Evolutionary conservation across 2,329 filamentous ascomycete species (phyloP).

Genomic region (Teratosphaeria destructans): DNA sequence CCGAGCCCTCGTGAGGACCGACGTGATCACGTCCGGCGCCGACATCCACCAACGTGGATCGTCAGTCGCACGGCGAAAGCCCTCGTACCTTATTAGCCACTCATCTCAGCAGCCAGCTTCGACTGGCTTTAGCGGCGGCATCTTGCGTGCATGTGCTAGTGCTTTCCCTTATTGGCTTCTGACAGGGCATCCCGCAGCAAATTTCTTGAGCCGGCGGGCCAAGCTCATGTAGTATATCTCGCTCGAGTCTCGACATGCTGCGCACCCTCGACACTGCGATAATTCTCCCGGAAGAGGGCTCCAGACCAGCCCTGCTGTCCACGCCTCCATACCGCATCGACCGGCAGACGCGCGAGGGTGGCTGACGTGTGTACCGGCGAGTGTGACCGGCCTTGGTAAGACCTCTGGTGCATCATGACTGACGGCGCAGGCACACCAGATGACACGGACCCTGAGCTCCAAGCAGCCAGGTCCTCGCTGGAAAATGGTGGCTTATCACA

Average conservation of each 20-base stretch:
- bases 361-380: background rate
- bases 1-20: background rate
- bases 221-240: background rate
- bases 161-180: background rate
- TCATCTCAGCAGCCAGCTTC: background rate
- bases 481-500: background rate
- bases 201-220: background rate
- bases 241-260: background rate
- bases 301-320: background rate
- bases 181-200: background rate
- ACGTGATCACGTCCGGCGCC: background rate
- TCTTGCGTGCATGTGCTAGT: slow-evolving; percentile 1
- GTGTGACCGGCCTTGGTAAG: background rate
- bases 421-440: background rate
- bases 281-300: background rate
- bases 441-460: background rate
- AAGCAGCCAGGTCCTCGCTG: background rate
- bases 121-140: background rate
- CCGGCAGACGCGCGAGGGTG: background rate
- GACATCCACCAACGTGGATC: background rate
- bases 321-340: background rate
- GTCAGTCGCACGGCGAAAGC: background rate
- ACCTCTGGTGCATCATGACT: background rate
- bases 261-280: background rate
- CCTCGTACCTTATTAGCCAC: background rate